Conservation (phyloP, 1,284 basidiomycete genomes). For the Rhodotorula sp. region DNA sequence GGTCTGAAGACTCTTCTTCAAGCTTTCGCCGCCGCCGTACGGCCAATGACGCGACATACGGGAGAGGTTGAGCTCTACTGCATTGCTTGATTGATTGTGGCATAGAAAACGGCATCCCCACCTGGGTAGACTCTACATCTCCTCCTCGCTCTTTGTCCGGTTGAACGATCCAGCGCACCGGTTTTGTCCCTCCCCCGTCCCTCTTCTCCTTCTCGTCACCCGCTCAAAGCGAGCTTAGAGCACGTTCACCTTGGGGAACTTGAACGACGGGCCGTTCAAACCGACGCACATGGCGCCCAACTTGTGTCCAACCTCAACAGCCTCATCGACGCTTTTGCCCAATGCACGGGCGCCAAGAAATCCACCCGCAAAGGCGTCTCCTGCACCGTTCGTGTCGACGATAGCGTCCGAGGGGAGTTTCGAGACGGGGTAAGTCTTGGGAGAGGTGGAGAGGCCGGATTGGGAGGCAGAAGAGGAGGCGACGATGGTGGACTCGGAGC, state of each 20-base stretch:
- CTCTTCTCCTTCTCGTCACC: not conserved
- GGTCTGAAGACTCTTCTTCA: no score
- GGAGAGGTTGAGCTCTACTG: conserved; percentile 33
- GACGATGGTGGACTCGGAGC: conserved; percentile 75
- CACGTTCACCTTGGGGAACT: conserved; percentile 67
- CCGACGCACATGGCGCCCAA: conserved; percentile 85
- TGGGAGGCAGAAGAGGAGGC: conserved; percentile 62
- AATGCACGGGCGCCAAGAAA: conserved; percentile 82
- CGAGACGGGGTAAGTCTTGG: conserved; percentile 63
- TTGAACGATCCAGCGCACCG: conserved; percentile 30
- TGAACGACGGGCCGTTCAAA: conserved; percentile 60
- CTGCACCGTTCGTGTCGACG: conserved; percentile 98
- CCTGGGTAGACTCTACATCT: not conserved
- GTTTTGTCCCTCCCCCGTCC: not conserved
- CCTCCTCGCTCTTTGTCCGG: not conserved
- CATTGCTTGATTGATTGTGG: not conserved
- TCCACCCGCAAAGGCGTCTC: conserved; percentile 97
- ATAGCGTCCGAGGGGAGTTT: conserved; percentile 69
- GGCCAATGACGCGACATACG: no score
- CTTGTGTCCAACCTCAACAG: conserved; percentile 83
- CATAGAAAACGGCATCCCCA: not conserved
- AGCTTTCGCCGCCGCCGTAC: no score
- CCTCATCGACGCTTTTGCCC: conserved; percentile 77
- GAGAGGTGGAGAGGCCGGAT: conserved; percentile 53
- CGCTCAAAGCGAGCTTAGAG: conserved; percentile 52